A percentile compares a stretch with the other conserved stretches of the same genome.
These are phyloP conservation scores for Suhomyces sp. DNA, from an alignment of 805 yeast genomes.

Conservation along the genomic window DNA sequence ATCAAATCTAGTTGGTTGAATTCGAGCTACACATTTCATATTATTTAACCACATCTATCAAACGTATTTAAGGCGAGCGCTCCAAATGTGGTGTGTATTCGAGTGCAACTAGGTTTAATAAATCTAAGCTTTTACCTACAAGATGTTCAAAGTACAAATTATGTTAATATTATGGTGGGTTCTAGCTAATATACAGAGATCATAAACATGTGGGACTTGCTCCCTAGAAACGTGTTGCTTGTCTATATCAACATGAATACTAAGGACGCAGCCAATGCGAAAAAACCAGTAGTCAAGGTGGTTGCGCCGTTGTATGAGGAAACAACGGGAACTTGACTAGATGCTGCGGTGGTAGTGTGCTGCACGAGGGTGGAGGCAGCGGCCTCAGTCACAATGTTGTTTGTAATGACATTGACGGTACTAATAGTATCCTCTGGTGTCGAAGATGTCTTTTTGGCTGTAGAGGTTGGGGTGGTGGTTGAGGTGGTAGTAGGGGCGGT, in stretches of 20 bases:
- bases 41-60: too few species aligned
- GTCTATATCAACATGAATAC: slow-evolving; percentile 11
- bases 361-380: slow-evolving; percentile 15
- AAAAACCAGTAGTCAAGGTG: slow-evolving; percentile 19
- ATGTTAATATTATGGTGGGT: too few species aligned
- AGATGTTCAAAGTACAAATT: too few species aligned
- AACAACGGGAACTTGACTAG: slow-evolving; percentile 11
- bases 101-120: too few species aligned
- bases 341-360: slow-evolving; percentile 9
- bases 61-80: too few species aligned
- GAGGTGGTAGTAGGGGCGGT: slow-evolving; percentile 4
- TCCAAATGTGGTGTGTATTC: too few species aligned
- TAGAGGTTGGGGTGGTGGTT: neutral
- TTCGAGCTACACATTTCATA: too few species aligned
- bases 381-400: slow-evolving; percentile 38
- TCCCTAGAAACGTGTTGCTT: neutral
- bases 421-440: slow-evolving; percentile 4
- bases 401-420: slow-evolving; percentile 38
- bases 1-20: too few species aligned
- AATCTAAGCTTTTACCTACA: too few species aligned
- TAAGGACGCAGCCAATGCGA: slow-evolving; percentile 16
- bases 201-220: neutral
- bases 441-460: slow-evolving; percentile 6
- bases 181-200: neutral
- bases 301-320: slow-evolving; percentile 32